Base-by-base conservation (phyloP, 164 flowering plant species). In the Piper longum region DNA sequence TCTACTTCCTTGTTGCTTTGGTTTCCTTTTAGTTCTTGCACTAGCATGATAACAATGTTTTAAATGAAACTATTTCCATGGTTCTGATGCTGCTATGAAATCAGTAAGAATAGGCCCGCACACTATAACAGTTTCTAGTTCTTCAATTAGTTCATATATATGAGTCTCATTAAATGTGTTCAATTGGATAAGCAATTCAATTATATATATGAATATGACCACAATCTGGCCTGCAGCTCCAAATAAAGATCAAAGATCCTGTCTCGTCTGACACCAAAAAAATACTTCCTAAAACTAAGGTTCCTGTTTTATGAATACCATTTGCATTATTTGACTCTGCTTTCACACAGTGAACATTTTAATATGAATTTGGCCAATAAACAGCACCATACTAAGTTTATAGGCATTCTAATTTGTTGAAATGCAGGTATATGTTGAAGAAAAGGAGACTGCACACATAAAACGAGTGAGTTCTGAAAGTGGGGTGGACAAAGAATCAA, bases 401-500 rank as follows among this genome's bases (percentile, higher is more conserved):
- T 48, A 14, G 7, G 8, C 16, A 2, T 36, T 57, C 40, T 9
- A 57, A 11, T 57, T 57, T 4, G 9, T 57, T 3, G 13, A 43
- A 64, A 64, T 52, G 8, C 42, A 66, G 68, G 16, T 48, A 62
- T 43, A 58, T 16, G 7, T 40, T 43, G 63, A 59, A 51, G 17
- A 60, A 12, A 61, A 48, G 52, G 51, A 41, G 36, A 41, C 48
- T 39, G 40, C 6, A n/a, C 63, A 60, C 9, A 43, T 59, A 0
- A 51, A 40, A 36, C 59, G 51, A 7, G 62, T 36, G 17, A 18
- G 11, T 55, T 51, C 41, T 52, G 45, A 16, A 40, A 54, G 16
- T 7, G 17, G 68, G 44, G 40, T 48, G 8, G 82, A 79, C 57
- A 86, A 85, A 71, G 81, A 84, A 66, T 70, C 73, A 17, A 79